Evolutionary conservation across 192 early-diverging fungal species (phyloP).

Genomic region (Linnemannia elongata): DNA sequence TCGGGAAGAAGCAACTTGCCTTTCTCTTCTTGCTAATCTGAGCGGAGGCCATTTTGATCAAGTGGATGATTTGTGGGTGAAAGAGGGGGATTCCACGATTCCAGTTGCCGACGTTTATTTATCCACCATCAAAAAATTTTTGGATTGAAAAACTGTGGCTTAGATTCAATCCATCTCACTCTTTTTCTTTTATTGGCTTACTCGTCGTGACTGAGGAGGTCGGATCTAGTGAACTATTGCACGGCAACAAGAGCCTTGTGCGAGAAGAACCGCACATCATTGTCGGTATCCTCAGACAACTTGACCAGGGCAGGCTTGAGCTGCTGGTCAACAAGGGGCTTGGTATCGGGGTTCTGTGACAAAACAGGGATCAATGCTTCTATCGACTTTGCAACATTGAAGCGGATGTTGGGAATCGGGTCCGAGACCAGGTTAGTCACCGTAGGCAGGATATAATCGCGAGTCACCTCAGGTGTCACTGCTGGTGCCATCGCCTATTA

Average conservation of each 20-base stretch:
- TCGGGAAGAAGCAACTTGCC: conserved; percentile 53
- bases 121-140: conserved; percentile 29
- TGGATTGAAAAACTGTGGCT: conserved; percentile 31
- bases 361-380: conserved; percentile 87
- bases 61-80: conserved; percentile 36
- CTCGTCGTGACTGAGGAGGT: too few species aligned
- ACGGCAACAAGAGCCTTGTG: conserved; percentile 71
- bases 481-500: conserved; percentile 88
- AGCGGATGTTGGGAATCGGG: conserved; percentile 99
- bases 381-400: conserved; percentile 97
- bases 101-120: conserved; percentile 23
- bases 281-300: conserved; percentile 89
- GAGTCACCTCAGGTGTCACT: conserved; percentile 88
- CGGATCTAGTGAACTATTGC: neutral
- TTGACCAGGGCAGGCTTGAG: conserved; percentile 88
- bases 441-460: conserved; percentile 92
- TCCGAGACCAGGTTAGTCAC: conserved; percentile 86
- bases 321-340: conserved; percentile 70
- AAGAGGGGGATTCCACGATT: conserved; percentile 30
- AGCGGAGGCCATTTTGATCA: conserved; percentile 60
- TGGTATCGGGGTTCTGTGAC: conserved; percentile 73
- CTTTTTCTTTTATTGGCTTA: neutral
- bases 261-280: conserved; percentile 96
- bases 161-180: neutral
- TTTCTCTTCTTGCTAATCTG: conserved; percentile 85